Base-by-base conservation (phyloP, 2,329 filamentous ascomycete genomes). In the Leptographium wingfieldii region DNA sequence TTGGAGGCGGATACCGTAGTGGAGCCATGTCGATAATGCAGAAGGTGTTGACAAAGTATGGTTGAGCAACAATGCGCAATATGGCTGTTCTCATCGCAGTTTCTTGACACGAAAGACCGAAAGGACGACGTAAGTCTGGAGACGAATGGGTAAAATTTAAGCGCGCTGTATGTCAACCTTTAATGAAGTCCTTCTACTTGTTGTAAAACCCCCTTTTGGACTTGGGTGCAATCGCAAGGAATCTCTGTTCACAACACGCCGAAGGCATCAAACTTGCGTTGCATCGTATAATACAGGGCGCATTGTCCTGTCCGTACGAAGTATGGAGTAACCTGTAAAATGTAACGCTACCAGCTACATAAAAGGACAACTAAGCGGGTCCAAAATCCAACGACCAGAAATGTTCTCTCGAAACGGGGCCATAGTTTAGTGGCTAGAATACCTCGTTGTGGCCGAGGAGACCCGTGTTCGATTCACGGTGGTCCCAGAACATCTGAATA, bases 11-110 rank as follows among this genome's bases (percentile, higher is more conserved):
- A 0, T 96, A 96, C 70, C 82, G 83, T 48, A 78, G 79, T 49
- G 86, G 90, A 5, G 90, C 91, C 33, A 80, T 92, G 72, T 79
- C 80, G 5, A 94, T 95, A 59, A 94, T 95, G 88, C 82, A 79
- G 70, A 81, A 75, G 64, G 74, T 96, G 66, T 74, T 89, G 33
- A 74, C 74, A 51, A 95, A 90, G 68, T 95, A 95, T 71, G 84
- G 79, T 7, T 56, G 40, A 56, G 33, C 16, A n/a, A 19, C 16
- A n/a, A 46, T 35, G 33, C 11, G 33, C 33, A 11, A 35, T 2
- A 35, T 35, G 33, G 33, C 33, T 2, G 9, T 35, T 2, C 2
- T 35, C 33, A 35, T 35, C 9, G 9, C 5, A 35, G 7, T 35
- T 31, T 31, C 7, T 31, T 31, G 5, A 5, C 7, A 31, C 29